Base-by-base conservation (phyloP, 345 rosid species). In the Psidium guajava region DNA sequence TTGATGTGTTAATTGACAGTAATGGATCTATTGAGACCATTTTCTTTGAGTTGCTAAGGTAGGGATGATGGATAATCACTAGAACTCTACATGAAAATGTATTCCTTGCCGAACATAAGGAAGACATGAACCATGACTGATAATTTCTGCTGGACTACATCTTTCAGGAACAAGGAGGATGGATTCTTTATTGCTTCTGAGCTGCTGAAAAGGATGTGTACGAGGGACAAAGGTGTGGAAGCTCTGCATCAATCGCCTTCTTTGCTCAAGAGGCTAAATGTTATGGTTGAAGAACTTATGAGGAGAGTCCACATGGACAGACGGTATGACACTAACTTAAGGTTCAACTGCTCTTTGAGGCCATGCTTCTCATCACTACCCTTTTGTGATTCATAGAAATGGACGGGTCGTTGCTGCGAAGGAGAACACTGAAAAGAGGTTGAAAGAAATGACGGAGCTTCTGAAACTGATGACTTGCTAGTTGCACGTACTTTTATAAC, bases 131-230 rank as follows among this genome's bases (percentile, higher is more conserved):
- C 12, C 25, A 15, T n/a, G 50, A 61, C 21, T 1, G 2, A 36
- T 53, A 57, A 42, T 84, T 80, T 2, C 10, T 84, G 54, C 36
- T 44, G 56, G 69, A 36, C 36, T 54, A 11, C 51, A n/a, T 36
- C 85, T 88, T 84, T 59, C 91, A 97, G 99, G 95, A 97, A 93
- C 93, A 96, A 95, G 90, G 99, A 97, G 82, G 96, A 95, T 83
- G 95, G 94, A 24, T 95, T 90, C 85, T 97, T 95, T 87, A 91
- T 94, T 75, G 98, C 96, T 74, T 88, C 93, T 51, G 93, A 92
- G 82, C 89, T 96, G 85, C 54, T 95, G 89, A 94, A 90, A 89
- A 95, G 90, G 92, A 94, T 97, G 18, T 92, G 96, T 85, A 88
- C 84, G 8, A 90, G 87, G 36, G 85, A 54, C 14, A 90, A 91